Evolutionary conservation across 345 rosid genomes (phyloP).

Genomic region (Hibiscus mutabilis): DNA sequence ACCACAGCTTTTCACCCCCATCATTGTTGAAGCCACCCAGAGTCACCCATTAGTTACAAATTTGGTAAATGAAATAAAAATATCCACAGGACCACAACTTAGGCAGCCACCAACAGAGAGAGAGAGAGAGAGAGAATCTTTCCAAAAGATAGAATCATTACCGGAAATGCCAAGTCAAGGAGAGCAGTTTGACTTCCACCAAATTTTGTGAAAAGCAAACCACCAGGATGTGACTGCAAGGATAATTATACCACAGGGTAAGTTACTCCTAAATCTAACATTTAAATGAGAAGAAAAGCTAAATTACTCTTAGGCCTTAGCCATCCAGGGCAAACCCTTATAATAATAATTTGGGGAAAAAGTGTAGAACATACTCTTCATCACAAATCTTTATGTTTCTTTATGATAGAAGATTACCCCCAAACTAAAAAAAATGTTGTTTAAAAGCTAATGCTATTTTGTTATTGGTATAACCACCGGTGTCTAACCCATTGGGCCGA

Average conservation of each 20-base stretch:
- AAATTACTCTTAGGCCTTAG: not conserved
- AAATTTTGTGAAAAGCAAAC: conserved; percentile 76
- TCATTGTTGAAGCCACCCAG: not conserved
- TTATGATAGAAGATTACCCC: not conserved
- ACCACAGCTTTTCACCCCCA: not conserved
- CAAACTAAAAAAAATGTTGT: not conserved
- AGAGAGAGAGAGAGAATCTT: not conserved
- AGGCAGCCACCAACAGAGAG: not conserved
- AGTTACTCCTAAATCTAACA: not conserved
- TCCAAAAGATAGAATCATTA: conserved; percentile 21
- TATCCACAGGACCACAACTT: not conserved
- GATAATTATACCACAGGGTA: conserved; percentile 14
- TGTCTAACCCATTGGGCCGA: too few relatives aligned
- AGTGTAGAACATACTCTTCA: not conserved
- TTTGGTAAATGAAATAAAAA: not conserved
- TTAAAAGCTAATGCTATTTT: not conserved
- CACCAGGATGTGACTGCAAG: conserved; percentile 86
- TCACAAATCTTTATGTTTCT: not conserved
- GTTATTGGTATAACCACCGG: too few relatives aligned
- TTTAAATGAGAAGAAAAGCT: not conserved
- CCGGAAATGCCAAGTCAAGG: conserved; percentile 87
- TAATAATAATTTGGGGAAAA: not conserved
- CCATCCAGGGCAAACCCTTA: not conserved
- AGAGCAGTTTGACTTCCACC: conserved; percentile 82
- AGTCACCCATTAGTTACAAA: not conserved